These are phyloP conservation scores for Zoysia matrella DNA, from an alignment of 202 grass and related monocot genomes.

Conservation along the genomic window DNA sequence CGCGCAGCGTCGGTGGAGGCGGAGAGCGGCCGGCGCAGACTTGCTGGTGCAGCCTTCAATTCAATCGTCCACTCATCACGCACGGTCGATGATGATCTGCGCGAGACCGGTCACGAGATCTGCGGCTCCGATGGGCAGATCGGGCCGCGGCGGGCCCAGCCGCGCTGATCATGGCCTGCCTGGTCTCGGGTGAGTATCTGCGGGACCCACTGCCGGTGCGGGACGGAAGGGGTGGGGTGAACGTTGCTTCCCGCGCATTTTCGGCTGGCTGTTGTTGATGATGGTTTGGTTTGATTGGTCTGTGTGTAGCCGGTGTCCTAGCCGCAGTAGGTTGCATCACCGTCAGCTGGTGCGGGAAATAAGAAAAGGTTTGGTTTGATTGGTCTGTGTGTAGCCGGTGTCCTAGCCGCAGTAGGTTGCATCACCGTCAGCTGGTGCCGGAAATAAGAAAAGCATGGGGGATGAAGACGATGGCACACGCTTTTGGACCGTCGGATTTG, in stretches of 20 bases:
- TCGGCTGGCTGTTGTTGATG: neutral
- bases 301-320: too few species aligned
- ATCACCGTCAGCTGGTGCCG: neutral
- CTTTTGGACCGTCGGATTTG: neutral
- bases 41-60: slow-evolving; percentile 15
- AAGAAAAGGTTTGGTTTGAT: neutral
- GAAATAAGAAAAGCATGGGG: neutral
- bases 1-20: neutral
- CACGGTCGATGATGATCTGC: too few species aligned
- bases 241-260: slow-evolving; percentile 40
- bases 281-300: neutral
- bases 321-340: too few species aligned
- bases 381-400: neutral
- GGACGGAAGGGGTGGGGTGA: neutral
- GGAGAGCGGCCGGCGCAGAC: neutral
- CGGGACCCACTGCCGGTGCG: neutral
- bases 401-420: neutral
- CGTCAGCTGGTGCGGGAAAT: too few species aligned
- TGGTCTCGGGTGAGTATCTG: neutral
- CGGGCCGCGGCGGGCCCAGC: slow-evolving; percentile 23
- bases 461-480: neutral
- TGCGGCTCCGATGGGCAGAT: slow-evolving; percentile 14
- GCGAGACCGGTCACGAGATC: slow-evolving; percentile 21
- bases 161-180: neutral
- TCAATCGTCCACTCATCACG: neutral